These are phyloP conservation scores for Olyra latifolia DNA, from an alignment of 176 grass and related monocot genomes.

Conservation along the genomic window DNA sequence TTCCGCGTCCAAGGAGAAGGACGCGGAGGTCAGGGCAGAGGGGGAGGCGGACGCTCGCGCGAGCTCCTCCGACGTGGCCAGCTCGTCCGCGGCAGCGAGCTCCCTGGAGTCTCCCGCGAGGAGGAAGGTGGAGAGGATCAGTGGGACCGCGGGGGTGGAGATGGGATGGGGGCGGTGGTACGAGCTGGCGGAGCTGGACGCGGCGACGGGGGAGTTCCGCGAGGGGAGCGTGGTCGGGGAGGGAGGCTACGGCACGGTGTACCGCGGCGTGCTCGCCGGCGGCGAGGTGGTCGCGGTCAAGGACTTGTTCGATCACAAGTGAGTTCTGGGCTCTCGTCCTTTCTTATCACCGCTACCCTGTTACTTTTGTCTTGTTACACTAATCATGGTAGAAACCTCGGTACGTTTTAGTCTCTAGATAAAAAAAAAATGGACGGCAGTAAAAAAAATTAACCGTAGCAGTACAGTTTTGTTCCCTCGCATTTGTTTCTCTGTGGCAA, in stretches of 20 bases:
- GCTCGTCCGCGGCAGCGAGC: constrained; percentile 44
- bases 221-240: constrained; percentile 68
- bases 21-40: not conserved
- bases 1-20: constrained; percentile 48
- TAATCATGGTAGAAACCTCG: not conserved
- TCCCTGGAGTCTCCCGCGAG: constrained; percentile 37
- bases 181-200: constrained; percentile 76
- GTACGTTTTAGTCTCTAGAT: not conserved
- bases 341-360: not conserved
- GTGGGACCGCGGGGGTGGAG: constrained; percentile 28
- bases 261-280: constrained; percentile 77
- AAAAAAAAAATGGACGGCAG: not conserved
- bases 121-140: constrained; percentile 29
- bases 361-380: not conserved
- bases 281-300: constrained; percentile 86
- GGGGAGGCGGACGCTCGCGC: not conserved
- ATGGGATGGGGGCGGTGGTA: constrained; percentile 98
- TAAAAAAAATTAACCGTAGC: not conserved
- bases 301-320: constrained; percentile 93
- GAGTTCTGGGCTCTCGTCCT: constrained; percentile 25
- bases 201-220: constrained; percentile 62
- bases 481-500: constrained; percentile 7
- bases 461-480: constrained; percentile 10
- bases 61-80: constrained; percentile 39
- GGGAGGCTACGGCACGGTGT: constrained; percentile 88